Evolutionary conservation across 75 land plant species (phyloP).

Genomic region (Larix kaempferi): DNA sequence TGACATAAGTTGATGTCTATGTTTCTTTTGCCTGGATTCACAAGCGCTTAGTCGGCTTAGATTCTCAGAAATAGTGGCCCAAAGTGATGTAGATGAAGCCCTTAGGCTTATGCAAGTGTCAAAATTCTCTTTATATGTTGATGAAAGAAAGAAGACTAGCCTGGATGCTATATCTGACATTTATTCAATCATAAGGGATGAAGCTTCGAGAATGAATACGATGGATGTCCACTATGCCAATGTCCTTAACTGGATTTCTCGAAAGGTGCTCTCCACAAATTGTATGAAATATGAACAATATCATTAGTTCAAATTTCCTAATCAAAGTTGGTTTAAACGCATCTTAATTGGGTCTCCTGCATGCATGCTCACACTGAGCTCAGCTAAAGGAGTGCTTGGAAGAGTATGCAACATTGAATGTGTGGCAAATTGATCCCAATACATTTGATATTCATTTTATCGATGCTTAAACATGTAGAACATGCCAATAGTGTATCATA

Average conservation of each 20-base stretch:
- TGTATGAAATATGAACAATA: not conserved
- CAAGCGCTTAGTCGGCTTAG: conserved; percentile 88
- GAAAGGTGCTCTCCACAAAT: conserved; percentile 56
- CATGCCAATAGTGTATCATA: no score
- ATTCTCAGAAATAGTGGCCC: conserved; percentile 78
- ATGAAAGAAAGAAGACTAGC: conserved; percentile 84
- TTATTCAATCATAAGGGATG: conserved; percentile 87
- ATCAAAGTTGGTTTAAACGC: no score
- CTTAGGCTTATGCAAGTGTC: conserved; percentile 96
- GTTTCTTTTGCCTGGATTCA: not conserved
- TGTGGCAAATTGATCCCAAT: conserved; percentile 94
- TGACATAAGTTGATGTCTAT: no score
- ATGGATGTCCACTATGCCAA: conserved; percentile 74
- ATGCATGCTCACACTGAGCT: conserved; percentile 86
- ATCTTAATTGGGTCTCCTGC: not conserved
- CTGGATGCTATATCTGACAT: conserved; percentile 95
- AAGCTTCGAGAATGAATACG: no score
- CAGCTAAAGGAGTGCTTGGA: conserved; percentile 93
- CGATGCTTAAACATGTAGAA: no score
- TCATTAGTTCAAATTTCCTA: not conserved
- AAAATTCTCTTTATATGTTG: conserved; percentile 88
- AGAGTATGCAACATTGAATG: conserved; percentile 92
- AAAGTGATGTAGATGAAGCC: conserved; percentile 97
- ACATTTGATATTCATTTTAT: no score
- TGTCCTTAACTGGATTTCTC: conserved; percentile 88